Conservation (phyloP, 176 grass and related monocot genomes). For the Triticum dicoccoides region DNA sequence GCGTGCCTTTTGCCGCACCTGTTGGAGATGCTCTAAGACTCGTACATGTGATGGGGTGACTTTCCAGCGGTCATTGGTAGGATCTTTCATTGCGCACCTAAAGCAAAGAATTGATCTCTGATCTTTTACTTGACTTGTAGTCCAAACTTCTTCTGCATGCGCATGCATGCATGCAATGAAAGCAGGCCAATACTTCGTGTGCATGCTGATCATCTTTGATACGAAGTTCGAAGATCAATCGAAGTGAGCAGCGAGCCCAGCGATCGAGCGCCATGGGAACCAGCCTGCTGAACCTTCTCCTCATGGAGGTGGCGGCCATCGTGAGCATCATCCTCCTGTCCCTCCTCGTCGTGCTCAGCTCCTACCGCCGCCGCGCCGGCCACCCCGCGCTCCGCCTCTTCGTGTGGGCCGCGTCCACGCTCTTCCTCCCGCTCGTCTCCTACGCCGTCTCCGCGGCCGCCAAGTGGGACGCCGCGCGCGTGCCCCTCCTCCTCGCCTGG, state of each 20-base stretch:
- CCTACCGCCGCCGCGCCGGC: conserved; percentile 39
- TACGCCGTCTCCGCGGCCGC: conserved; percentile 42
- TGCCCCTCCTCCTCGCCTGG: conserved; percentile 46
- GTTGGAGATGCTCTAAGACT: too few species aligned
- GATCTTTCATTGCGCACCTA: neutral
- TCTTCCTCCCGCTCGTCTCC: conserved; percentile 52
- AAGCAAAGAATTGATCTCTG: conserved; percentile 21
- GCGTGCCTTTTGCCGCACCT: too few species aligned
- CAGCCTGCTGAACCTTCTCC: conserved; percentile 40
- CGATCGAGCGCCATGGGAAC: conserved; percentile 22
- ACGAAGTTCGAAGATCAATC: neutral
- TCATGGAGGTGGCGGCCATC: conserved; percentile 49
- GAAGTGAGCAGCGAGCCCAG: neutral
- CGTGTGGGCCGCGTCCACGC: conserved; percentile 44
- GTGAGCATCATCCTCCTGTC: conserved; percentile 37
- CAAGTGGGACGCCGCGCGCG: conserved; percentile 25
- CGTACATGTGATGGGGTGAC: neutral
- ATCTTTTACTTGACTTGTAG: conserved; percentile 43
- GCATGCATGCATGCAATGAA: neutral
- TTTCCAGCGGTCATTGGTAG: neutral
- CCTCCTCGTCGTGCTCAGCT: conserved; percentile 37
- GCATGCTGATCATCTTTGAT: neutral
- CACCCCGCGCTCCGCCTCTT: conserved; percentile 50
- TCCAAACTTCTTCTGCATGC: conserved; percentile 14
- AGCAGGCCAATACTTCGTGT: neutral